A percentile compares a stretch with the other conserved stretches of the same genome.
phyloP scores from a whole-genome alignment of 352 stramenopile species.

The Salisapilia sapeloensis region DNA sequence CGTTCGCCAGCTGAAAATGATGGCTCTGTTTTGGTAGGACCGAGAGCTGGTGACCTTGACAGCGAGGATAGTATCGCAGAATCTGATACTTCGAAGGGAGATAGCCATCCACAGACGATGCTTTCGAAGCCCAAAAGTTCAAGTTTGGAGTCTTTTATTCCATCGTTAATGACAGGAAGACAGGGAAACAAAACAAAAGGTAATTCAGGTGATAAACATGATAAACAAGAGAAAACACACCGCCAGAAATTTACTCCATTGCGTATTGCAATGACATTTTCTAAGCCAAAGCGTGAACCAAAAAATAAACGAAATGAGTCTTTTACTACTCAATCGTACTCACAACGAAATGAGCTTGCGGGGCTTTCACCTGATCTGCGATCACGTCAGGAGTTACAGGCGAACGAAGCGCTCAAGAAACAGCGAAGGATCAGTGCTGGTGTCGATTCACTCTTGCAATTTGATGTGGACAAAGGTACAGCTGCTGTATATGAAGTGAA shows the following conservation, averaged over 20 bases:
- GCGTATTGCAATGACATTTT: too few relatives aligned
- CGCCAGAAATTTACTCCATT: too few relatives aligned
- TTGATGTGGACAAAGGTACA: conserved; percentile 36
- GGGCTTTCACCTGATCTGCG: conserved; percentile 29
- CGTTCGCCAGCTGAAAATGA: background rate
- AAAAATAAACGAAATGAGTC: background rate
- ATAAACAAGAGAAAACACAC: too few relatives aligned
- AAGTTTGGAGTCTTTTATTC: too few relatives aligned
- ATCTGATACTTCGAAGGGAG: background rate
- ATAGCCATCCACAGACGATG: background rate
- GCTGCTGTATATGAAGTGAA: conserved; percentile 68
- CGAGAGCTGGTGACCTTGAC: background rate
- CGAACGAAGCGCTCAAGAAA: conserved; percentile 28
- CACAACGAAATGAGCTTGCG: conserved; percentile 26
- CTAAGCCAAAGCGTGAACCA: background rate
- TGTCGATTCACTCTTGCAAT: conserved; percentile 31
- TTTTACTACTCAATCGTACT: conserved; percentile 14
- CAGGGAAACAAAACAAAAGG: too few relatives aligned
- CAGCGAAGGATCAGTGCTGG: conserved; percentile 47
- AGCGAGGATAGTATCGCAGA: background rate
- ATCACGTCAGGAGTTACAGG: conserved; percentile 37
- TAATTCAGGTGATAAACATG: too few relatives aligned
- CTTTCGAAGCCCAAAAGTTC: too few relatives aligned
- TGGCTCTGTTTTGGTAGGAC: background rate
- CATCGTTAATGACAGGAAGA: too few relatives aligned